Conservation (phyloP, 768 basidiomycete species). For the Tricholoma terreum region DNA sequence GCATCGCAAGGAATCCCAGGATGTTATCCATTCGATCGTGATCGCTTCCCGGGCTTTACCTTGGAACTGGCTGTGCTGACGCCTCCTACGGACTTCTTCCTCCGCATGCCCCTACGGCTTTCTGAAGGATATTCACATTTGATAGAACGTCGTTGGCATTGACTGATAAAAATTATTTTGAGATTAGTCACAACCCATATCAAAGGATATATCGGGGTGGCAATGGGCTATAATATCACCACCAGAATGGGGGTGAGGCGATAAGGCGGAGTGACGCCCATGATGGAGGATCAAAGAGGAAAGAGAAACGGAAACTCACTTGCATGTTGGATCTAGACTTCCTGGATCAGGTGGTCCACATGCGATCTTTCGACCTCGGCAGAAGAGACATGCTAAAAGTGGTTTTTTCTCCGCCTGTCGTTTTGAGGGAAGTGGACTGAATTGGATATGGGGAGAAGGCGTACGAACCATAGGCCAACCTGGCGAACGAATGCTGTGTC, state of each 20-base stretch:
- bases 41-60: slow-evolving; percentile 16
- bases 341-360: slow-evolving; percentile 57
- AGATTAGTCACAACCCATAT: slow-evolving; percentile 1
- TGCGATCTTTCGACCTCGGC: slow-evolving; percentile 66
- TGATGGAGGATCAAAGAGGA: slow-evolving; percentile 2
- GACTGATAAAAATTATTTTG: slow-evolving; percentile 38
- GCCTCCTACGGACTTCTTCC: slow-evolving; percentile 35
- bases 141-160: slow-evolving; percentile 68
- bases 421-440: slow-evolving; percentile 29
- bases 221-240: neutral
- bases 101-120: slow-evolving; percentile 68
- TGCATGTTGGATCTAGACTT: slow-evolving; percentile 58
- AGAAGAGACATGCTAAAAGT: slow-evolving; percentile 61
- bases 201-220: neutral
- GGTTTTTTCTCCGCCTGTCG: slow-evolving; percentile 49
- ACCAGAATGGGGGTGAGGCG: slow-evolving; percentile 1
- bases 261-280: slow-evolving; percentile 7
- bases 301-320: slow-evolving; percentile 41
- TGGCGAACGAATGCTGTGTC: slow-evolving; percentile 2
- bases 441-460: slow-evolving; percentile 18
- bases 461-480: slow-evolving; percentile 14
- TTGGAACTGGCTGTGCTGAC: slow-evolving; percentile 21
- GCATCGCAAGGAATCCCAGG: neutral
- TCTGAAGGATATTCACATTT: slow-evolving; percentile 70
- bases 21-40: slow-evolving; percentile 1